Evolutionary conservation across 2,329 filamentous ascomycete genomes (phyloP), one percentile per base, ranked within the genome.

Genomic region (Cercospora zeae-maydis): DNA sequence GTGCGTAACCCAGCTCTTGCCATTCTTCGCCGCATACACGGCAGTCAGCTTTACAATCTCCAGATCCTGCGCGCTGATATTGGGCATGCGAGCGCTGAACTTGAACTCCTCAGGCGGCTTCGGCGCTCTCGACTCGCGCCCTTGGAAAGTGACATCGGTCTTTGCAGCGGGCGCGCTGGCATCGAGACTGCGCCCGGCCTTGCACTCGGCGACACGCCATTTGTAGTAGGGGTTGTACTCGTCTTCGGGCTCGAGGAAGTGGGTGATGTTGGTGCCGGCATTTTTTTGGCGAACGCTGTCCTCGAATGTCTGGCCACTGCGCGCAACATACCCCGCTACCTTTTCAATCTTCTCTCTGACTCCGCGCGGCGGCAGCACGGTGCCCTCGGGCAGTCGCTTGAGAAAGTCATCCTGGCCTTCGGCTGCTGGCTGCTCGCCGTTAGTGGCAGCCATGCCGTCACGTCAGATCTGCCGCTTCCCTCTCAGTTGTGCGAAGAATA

Each of bases 51-150:
- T 84, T 63, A 88, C 80, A 24, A 88, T 82, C 58, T 88, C 86
- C 65, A 98, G 80, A 82, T 99, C 95, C 77, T 96, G 91, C 67
- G 96, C 92, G 78, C 89, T 96, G 79, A 99, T 96, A 70, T 93
- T 93, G 62, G 95, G 95, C 91, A 98, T 96, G 75, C 93, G 90
- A 70, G 95, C 93, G 61, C 92, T 96, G 80, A 97, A 99, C 70
- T 90, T 86, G 74, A 96, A 98, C 71, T 93, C 89, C 62, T 90
- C 85, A 14, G 95, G 95, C 73, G 93, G 87, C 47, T 89, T 87
- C 7, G 93, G 93, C 21, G 93, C 93, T 76, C 90, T 86, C 47
- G 91, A 71, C 90, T 92, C 75, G 86, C 84, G 55, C 77, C 81
- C 69, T 80, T 81, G 56, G 81, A 79, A 14, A 76, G 79, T 45